These are phyloP conservation scores for Chaetomium sp. DNA, from an alignment of 2,329 filamentous ascomycete species.

Conservation along the genomic window DNA sequence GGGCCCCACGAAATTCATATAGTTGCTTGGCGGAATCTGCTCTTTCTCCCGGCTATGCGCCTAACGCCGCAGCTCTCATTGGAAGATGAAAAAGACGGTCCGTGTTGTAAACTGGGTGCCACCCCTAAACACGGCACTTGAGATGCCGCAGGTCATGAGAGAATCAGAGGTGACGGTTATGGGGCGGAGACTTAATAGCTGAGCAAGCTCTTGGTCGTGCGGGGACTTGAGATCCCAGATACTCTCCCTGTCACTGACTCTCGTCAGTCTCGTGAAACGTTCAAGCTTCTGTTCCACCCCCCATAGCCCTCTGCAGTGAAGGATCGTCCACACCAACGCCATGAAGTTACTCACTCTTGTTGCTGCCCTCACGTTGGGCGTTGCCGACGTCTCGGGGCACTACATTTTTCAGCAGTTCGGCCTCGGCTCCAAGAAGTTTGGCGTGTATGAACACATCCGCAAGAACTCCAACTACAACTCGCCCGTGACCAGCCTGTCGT, in stretches of 20 bases:
- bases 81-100: conserved; percentile 24
- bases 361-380: conserved; percentile 40
- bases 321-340: not conserved
- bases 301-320: not conserved
- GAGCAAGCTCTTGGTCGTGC: not conserved
- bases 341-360: conserved; percentile 41
- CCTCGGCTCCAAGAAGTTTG: conserved; percentile 40
- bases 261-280: not conserved
- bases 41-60: conserved; percentile 20
- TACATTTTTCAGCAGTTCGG: conserved; percentile 48
- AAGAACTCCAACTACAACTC: conserved; percentile 53
- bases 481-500: conserved; percentile 47
- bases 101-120: conserved; percentile 31
- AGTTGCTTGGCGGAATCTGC: not conserved
- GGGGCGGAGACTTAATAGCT: not conserved
- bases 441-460: conserved; percentile 46
- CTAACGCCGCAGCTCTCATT: conserved; percentile 10
- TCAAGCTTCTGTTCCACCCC: not conserved
- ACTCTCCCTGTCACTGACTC: not conserved
- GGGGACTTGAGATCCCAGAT: not conserved
- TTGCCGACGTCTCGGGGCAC: conserved; percentile 42
- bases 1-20: conserved; percentile 28
- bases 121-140: conserved; percentile 31
- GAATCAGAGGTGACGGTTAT: no score
- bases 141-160: not conserved